phyloP scores from a whole-genome alignment of 768 basidiomycete genomes.

The Lactarius indigo region DNA sequence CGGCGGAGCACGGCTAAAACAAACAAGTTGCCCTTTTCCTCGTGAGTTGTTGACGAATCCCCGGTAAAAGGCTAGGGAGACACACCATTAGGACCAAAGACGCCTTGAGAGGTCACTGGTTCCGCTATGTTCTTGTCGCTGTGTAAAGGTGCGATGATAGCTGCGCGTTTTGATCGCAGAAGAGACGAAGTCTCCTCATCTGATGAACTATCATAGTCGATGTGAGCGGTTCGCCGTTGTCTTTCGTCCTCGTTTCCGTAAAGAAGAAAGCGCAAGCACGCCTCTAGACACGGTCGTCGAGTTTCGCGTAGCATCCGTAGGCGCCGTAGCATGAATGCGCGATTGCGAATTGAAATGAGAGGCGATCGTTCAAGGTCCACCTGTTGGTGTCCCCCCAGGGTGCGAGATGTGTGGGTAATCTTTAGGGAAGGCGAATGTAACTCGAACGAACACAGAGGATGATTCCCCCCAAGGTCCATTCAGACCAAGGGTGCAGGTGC shows the following conservation, averaged over 20 bases:
- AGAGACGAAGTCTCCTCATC: conserved; percentile 52
- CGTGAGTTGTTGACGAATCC: not conserved
- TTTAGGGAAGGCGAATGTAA: conserved; percentile 85
- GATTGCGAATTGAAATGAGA: conserved; percentile 70
- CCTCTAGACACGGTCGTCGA: conserved; percentile 79
- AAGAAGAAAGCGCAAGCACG: conserved; percentile 77
- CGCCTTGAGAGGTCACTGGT: conserved; percentile 81
- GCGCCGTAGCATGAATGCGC: conserved; percentile 74
- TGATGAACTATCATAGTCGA: conserved; percentile 61
- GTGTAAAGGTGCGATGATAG: conserved; percentile 52
- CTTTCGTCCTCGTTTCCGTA: conserved; percentile 61
- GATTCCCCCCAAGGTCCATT: conserved; percentile 91
- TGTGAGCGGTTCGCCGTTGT: conserved; percentile 36
- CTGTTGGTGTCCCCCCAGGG: conserved; percentile 63
- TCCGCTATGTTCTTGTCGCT: conserved; percentile 78
- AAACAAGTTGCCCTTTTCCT: conserved; percentile 71
- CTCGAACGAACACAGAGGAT: conserved; percentile 78
- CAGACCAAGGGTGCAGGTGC: conserved; percentile 81
- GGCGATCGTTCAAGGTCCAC: conserved; percentile 84
- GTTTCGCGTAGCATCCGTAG: conserved; percentile 68
- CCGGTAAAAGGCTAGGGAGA: not conserved
- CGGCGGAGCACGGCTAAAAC: conserved; percentile 78
- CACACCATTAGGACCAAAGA: conserved; percentile 85
- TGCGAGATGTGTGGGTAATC: conserved; percentile 65
- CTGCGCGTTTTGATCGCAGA: conserved; percentile 42